These are phyloP conservation scores for Zangia roseola DNA, from an alignment of 768 basidiomycete genomes.

Conservation along the genomic window DNA sequence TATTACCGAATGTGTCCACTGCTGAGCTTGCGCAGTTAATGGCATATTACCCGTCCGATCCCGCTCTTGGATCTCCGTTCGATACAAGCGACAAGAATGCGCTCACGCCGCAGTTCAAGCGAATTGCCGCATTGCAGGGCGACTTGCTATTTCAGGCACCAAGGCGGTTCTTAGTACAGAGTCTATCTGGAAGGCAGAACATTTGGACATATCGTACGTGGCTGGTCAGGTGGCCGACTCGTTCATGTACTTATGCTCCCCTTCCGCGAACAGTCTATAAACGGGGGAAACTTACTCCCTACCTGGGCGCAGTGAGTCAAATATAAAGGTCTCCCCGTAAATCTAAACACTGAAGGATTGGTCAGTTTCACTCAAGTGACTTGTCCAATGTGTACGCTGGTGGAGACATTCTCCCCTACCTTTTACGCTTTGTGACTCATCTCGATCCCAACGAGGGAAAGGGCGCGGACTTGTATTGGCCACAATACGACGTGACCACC, in stretches of 20 bases:
- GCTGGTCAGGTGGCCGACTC: background rate
- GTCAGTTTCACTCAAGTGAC: conserved; percentile 44
- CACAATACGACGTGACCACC: conserved; percentile 35
- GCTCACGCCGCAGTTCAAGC: conserved; percentile 49
- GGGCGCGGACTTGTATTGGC: conserved; percentile 39
- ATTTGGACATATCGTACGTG: conserved; percentile 34
- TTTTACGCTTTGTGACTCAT: conserved; percentile 21
- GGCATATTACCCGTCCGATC: conserved; percentile 37
- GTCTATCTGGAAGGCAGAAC: conserved; percentile 36
- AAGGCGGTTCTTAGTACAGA: conserved; percentile 44
- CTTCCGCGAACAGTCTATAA: conserved; percentile 39
- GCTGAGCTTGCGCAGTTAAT: conserved; percentile 26
- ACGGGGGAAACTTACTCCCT: conserved; percentile 40
- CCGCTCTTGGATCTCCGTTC: conserved; percentile 53
- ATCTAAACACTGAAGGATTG: background rate
- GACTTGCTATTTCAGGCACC: conserved; percentile 53
- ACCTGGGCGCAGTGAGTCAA: conserved; percentile 43
- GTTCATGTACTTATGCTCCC: background rate
- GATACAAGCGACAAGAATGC: conserved; percentile 45
- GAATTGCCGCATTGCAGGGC: conserved; percentile 49
- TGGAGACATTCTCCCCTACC: conserved; percentile 41
- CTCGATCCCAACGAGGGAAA: conserved; percentile 40
- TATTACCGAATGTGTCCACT: conserved; percentile 27
- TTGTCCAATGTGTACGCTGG: conserved; percentile 41
- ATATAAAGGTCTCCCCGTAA: too few species aligned